Percentiles rank a stretch among this genome's conserved stretches.
Evolutionary conservation across 2,329 filamentous ascomycete species (phyloP).

Genomic region (Botrytis pseudocinerea): DNA sequence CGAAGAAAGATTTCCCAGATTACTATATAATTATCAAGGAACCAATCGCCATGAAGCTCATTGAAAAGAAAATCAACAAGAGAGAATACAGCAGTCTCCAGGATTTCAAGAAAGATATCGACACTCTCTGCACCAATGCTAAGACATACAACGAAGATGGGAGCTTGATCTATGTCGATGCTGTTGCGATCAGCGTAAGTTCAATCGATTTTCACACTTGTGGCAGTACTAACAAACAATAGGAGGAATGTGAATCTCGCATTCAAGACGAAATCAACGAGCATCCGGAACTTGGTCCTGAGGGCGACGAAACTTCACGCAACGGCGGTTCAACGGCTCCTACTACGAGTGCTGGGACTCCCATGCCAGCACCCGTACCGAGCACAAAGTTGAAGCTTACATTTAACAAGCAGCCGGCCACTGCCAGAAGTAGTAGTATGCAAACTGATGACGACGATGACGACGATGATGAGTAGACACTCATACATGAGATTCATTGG

Average conservation of each 20-base stretch:
- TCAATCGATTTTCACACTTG: background rate
- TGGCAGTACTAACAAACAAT: conserved; percentile 41
- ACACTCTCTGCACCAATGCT: conserved; percentile 84
- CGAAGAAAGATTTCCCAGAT: conserved; percentile 86
- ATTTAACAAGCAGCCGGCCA: conserved; percentile 49
- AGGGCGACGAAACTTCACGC: conserved; percentile 49
- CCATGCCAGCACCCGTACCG: conserved; percentile 55
- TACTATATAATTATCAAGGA: conserved; percentile 93
- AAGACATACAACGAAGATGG: conserved; percentile 96
- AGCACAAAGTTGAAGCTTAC: conserved; percentile 65
- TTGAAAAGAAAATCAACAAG: conserved; percentile 92
- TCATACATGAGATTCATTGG: conserved; percentile 23
- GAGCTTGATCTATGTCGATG: conserved; percentile 88
- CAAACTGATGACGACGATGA: conserved; percentile 59
- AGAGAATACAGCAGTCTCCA: conserved; percentile 83
- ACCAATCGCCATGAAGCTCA: conserved; percentile 95
- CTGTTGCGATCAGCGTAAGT: conserved; percentile 86
- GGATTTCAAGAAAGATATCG: conserved; percentile 81
- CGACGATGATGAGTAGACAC: conserved; percentile 30
- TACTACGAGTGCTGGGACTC: conserved; percentile 63
- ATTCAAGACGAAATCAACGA: conserved; percentile 55
- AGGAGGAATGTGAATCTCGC: conserved; percentile 59
- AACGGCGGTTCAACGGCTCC: conserved; percentile 47
- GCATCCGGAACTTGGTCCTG: conserved; percentile 53
- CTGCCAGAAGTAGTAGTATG: conserved; percentile 44